Base-by-base conservation (phyloP, 176 grass and related monocot genomes). In the Lolium rigidum region DNA sequence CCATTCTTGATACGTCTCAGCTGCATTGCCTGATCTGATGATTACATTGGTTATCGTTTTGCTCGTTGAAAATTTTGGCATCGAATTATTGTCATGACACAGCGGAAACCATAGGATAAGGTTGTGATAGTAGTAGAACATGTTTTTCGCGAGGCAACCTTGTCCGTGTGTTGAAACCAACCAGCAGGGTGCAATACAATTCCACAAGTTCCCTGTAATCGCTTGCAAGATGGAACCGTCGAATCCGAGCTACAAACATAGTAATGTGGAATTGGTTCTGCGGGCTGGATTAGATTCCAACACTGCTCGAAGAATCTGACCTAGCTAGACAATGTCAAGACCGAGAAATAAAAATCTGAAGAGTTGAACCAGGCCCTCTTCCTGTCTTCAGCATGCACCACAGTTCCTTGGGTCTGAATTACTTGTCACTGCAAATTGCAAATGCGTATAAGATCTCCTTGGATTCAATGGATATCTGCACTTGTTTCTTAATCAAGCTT, bases 391-490 rank as follows among this genome's bases (percentile, higher is more conserved):
- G 28, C 24, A 12, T 39, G 65, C 22, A 17, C 67, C 28, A 13
- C 22, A 17, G 12, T 39, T 26, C n/a, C 44, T 21, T 76, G 66
- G 58, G n/a, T 1, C 9, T 69, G 46, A 69, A 80, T 80, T 47
- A 76, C 13, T 81, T 82, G 20, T 43, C 80, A 56, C 86, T 89
- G 59, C 83, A 68, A 61, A 47, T 92, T 43, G 39, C 31, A 73
- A 35, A 35, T 35, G 31, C 28, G 28, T 1, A 1, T 31, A 65
- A 16, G 37, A 80, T 49, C 12, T 76, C 6, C 22, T 26, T 11
- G 71, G 49, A 14, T 51, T 56, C 50, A 55, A 13, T 77, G 26
- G 17, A 17, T 54, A 63, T 63, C 12, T 56, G 16, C 11, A 11
- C 14, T 26, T 28, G 22, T 61, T 56, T 20, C 6, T 5, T 56